These are phyloP conservation scores for Ceratonia siliqua DNA, from an alignment of 306 rosid genomes.

Conservation along the genomic window DNA sequence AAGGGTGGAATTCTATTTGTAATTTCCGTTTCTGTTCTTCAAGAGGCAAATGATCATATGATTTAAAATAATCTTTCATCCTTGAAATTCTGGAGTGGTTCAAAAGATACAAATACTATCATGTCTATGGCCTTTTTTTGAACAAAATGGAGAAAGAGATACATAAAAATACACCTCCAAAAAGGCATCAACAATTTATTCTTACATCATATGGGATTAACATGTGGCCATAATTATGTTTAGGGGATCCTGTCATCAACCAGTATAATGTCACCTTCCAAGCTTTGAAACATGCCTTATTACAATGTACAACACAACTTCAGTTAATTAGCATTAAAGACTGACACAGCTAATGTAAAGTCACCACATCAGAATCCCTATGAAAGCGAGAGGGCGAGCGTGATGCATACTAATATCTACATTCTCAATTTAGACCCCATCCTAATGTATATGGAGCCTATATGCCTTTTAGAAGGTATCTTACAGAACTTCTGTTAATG, in stretches of 20 bases:
- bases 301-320: conserved; percentile 14
- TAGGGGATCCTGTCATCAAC: background rate
- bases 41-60: too few species aligned
- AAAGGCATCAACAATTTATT: conserved; percentile 4
- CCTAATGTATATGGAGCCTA: conserved; percentile 23
- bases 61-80: too few species aligned
- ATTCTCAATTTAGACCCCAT: conserved; percentile 25
- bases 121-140: background rate
- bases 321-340: background rate
- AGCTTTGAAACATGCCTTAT: conserved; percentile 19
- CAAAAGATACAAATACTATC: background rate
- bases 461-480: conserved; percentile 26
- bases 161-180: background rate
- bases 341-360: background rate
- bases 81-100: too few species aligned
- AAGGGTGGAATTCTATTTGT: too few species aligned
- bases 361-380: conserved; percentile 26
- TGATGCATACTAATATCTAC: conserved; percentile 36
- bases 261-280: background rate
- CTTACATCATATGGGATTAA: background rate
- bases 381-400: background rate
- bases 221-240: background rate
- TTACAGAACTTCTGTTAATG: conserved; percentile 33
- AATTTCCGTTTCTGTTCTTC: too few species aligned
- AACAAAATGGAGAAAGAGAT: background rate